phyloP scores from a whole-genome alignment of 352 stramenopile species.

The Phytophthora constricta region DNA sequence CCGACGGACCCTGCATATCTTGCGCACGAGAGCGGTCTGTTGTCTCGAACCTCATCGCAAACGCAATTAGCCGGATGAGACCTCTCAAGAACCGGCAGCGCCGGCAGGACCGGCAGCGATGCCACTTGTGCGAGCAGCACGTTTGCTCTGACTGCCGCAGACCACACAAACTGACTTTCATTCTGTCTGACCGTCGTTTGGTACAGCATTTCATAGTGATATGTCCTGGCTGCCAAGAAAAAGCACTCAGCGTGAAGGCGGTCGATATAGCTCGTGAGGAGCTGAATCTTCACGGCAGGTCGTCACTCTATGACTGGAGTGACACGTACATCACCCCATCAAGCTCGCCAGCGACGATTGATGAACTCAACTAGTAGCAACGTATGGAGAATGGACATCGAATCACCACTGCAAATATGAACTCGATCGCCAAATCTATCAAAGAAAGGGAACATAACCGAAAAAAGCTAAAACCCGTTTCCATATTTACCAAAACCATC shows the following conservation, averaged over 20 bases:
- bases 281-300: conserved; percentile 19
- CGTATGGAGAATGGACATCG: no score
- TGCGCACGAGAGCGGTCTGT: conserved; percentile 39
- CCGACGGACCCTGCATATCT: conserved; percentile 34
- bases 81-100: conserved; percentile 21
- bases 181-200: conserved; percentile 38
- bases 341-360: conserved; percentile 24
- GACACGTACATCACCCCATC: conserved; percentile 37
- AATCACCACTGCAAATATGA: conserved; percentile 15
- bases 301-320: conserved; percentile 38
- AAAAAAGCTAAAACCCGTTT: conserved; percentile 1
- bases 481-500: conserved; percentile 73
- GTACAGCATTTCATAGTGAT: conserved; percentile 37
- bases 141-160: conserved; percentile 58
- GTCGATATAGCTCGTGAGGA: conserved; percentile 37
- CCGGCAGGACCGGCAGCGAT: conserved; percentile 20
- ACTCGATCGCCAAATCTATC: neutral
- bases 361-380: conserved; percentile 37
- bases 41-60: conserved; percentile 24
- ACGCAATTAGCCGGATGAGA: conserved; percentile 16
- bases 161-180: conserved; percentile 43
- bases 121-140: conserved; percentile 49
- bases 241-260: conserved; percentile 30
- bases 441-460: neutral
- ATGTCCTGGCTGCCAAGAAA: conserved; percentile 27